Evolutionary conservation across 495 filamentous ascomycete genomes (phyloP).

Genomic region (Parachaetomium inaequale): DNA sequence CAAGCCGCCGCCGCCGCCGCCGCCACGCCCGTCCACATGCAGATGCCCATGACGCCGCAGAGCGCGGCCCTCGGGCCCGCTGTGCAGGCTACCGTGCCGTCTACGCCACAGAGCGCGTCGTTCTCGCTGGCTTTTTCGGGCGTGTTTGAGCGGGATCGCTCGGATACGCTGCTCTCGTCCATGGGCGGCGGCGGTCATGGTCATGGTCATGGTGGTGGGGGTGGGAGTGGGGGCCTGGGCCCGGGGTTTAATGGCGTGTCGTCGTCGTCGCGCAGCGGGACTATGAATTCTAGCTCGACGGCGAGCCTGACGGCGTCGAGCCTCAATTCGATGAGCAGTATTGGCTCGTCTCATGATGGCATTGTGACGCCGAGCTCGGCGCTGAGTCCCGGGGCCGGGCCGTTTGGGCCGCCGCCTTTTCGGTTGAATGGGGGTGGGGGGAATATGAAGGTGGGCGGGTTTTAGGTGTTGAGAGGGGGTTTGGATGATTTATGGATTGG

Average conservation of each 20-base stretch:
- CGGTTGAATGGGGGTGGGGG: constrained; percentile 23
- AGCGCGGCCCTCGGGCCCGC: constrained; percentile 85
- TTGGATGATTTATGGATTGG: background rate
- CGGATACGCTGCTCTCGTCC: constrained; percentile 63
- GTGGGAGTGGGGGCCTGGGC: constrained; percentile 25
- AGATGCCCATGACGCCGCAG: constrained; percentile 61
- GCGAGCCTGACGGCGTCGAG: constrained; percentile 29
- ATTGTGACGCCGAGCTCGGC: constrained; percentile 34
- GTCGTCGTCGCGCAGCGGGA: constrained; percentile 43
- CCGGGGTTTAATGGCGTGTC: background rate
- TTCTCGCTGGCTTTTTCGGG: constrained; percentile 65
- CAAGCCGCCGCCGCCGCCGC: constrained; percentile 9
- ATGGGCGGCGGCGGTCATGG: constrained; percentile 37
- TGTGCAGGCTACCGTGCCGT: constrained; percentile 83
- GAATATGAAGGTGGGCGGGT: constrained; percentile 21
- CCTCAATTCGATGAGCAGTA: constrained; percentile 38
- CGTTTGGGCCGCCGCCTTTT: constrained; percentile 23
- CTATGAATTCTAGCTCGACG: constrained; percentile 43
- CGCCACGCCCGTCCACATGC: constrained; percentile 26
- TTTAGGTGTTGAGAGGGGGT: background rate
- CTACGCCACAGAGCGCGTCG: constrained; percentile 64
- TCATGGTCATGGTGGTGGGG: constrained; percentile 22
- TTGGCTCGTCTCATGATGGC: constrained; percentile 36
- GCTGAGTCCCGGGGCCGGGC: constrained; percentile 37
- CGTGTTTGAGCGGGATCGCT: constrained; percentile 57